Percentiles rank a stretch among this genome's conserved stretches.
These are phyloP conservation scores for Solanum etuberosum DNA, from an alignment of 257 asterid genomes.

Conservation along the genomic window DNA sequence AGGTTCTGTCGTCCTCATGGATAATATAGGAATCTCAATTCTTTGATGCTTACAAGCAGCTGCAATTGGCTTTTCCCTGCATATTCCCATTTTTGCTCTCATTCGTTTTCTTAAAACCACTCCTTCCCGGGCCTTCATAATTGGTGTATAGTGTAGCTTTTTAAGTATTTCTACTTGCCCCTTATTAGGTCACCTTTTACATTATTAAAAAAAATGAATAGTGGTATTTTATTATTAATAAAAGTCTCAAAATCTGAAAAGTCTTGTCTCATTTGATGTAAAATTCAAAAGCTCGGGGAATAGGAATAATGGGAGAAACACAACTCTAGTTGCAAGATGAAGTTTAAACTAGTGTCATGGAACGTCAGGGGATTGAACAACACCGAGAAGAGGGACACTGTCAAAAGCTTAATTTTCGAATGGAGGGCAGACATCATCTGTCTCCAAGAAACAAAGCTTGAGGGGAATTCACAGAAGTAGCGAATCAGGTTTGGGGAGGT, in stretches of 20 bases:
- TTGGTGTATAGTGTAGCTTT: neutral
- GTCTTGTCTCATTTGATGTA: neutral
- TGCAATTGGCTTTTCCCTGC: neutral
- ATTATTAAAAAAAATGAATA: too few relatives aligned
- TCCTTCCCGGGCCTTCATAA: neutral
- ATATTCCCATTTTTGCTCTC: neutral
- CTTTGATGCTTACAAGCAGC: neutral
- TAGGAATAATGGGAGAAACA: neutral
- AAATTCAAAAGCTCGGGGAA: neutral
- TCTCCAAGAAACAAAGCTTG: neutral
- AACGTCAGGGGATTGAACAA: neutral
- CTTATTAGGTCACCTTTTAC: neutral
- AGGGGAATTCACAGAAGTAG: neutral
- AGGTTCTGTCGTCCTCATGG: neutral
- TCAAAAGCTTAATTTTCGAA: neutral
- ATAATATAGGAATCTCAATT: neutral
- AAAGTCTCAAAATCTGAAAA: too few relatives aligned
- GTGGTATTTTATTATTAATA: neutral
- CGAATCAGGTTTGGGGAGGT: neutral
- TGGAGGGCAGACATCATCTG: neutral
- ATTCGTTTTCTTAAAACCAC: neutral
- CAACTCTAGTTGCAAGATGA: neutral
- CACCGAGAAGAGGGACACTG: neutral
- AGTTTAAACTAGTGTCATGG: neutral
- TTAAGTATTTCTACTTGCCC: neutral